phyloP scores from a whole-genome alignment of 2,329 filamentous ascomycete genomes.

The Neurospora sp. region DNA sequence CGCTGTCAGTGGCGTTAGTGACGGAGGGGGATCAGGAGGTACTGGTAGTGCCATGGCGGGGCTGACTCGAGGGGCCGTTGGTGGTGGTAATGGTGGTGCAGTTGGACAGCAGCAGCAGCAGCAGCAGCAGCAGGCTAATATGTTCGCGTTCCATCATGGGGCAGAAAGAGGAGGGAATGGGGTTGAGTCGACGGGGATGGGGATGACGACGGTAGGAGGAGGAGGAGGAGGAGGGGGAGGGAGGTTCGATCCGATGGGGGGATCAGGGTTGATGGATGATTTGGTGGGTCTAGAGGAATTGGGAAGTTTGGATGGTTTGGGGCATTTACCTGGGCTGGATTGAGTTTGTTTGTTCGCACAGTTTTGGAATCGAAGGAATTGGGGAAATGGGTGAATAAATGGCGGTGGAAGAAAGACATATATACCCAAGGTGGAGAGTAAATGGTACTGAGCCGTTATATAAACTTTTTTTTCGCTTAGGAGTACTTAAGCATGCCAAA shows the following conservation, averaged over 20 bases:
- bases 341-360: slow-evolving; percentile 4
- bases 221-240: background rate
- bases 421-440: background rate
- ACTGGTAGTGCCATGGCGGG: background rate
- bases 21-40: too few relatives aligned
- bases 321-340: slow-evolving; percentile 20
- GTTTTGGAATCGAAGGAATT: background rate
- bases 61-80: background rate
- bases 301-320: slow-evolving; percentile 19
- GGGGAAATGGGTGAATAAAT: background rate
- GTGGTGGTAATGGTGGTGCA: too few relatives aligned
- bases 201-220: slow-evolving; percentile 8
- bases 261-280: slow-evolving; percentile 15
- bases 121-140: background rate
- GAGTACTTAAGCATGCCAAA: background rate
- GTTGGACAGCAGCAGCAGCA: background rate
- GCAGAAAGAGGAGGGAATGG: background rate
- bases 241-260: slow-evolving; percentile 9
- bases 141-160: background rate
- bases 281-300: slow-evolving; percentile 14
- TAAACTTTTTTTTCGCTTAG: background rate
- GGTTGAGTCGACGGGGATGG: background rate
- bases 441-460: background rate
- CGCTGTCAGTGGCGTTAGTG: background rate
- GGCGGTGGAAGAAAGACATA: background rate